These are phyloP conservation scores for Pulveroboletus sp. DNA, from an alignment of 768 basidiomycete genomes.

Conservation along the genomic window DNA sequence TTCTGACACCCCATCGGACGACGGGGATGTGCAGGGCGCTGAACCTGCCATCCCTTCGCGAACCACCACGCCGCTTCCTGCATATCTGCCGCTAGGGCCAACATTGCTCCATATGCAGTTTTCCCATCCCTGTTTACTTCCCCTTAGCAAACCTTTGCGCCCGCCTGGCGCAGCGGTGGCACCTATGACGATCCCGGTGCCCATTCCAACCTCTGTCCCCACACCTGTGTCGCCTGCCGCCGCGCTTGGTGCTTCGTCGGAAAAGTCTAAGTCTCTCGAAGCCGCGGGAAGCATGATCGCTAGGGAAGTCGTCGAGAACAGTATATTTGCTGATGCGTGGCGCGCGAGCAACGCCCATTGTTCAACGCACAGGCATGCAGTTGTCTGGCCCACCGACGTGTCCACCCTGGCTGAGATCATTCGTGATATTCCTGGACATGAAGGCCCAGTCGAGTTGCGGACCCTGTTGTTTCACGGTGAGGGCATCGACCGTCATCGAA, in stretches of 20 bases:
- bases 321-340: constrained; percentile 67
- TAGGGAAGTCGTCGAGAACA: constrained; percentile 70
- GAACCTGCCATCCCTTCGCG: constrained; percentile 37
- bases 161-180: constrained; percentile 52
- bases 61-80: constrained; percentile 65
- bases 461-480: constrained; percentile 42
- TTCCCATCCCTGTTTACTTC: constrained; percentile 58
- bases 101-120: constrained; percentile 65
- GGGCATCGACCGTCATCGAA: constrained; percentile 4
- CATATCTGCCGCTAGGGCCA: constrained; percentile 69
- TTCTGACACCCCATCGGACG: constrained; percentile 39
- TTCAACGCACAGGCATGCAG: constrained; percentile 19
- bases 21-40: constrained; percentile 35
- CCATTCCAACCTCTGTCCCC: constrained; percentile 54
- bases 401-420: constrained; percentile 39
- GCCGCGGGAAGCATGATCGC: constrained; percentile 60
- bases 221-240: constrained; percentile 86
- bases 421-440: constrained; percentile 31
- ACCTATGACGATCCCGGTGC: constrained; percentile 40
- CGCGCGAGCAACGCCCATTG: constrained; percentile 34
- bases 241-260: constrained; percentile 55
- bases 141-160: constrained; percentile 55
- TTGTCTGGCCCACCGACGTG: constrained; percentile 61
- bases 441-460: constrained; percentile 41
- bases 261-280: constrained; percentile 66